Conservation (phyloP, 768 basidiomycete genomes). For the Lentinula boryana region DNA sequence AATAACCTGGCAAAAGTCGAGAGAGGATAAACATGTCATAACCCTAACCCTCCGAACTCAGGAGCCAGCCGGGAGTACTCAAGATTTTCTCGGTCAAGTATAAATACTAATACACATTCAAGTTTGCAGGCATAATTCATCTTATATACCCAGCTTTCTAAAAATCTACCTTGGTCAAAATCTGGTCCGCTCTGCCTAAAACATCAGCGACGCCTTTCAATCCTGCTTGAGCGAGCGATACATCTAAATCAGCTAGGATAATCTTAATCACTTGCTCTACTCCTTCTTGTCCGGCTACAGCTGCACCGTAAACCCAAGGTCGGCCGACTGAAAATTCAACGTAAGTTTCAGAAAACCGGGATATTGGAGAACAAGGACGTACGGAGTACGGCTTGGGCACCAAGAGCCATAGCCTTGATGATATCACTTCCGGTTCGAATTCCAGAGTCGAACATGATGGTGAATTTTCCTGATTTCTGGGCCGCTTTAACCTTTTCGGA, state of each 20-base stretch:
- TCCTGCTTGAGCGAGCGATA: constrained; percentile 58
- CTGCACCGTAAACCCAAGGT: constrained; percentile 70
- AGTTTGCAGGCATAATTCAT: not conserved
- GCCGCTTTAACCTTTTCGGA: constrained; percentile 54
- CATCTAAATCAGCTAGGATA: constrained; percentile 64
- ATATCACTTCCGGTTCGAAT: constrained; percentile 82
- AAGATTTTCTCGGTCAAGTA: too few species aligned
- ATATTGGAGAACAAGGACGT: constrained; percentile 17
- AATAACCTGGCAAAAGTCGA: too few species aligned
- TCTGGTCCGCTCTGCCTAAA: constrained; percentile 28
- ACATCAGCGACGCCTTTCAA: constrained; percentile 55
- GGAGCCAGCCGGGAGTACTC: too few species aligned
- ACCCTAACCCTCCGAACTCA: too few species aligned
- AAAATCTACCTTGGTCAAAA: constrained; percentile 38
- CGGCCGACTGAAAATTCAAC: constrained; percentile 47
- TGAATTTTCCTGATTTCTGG: constrained; percentile 54
- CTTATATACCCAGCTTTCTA: not conserved
- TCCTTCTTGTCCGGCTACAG: constrained; percentile 65
- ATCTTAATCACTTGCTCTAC: constrained; percentile 68
- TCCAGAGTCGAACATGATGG: constrained; percentile 74
- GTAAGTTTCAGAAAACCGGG: not conserved
- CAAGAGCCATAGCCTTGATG: constrained; percentile 79
- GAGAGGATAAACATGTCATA: too few species aligned
- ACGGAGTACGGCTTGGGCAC: constrained; percentile 78
- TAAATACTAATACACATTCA: too few species aligned